These are phyloP conservation scores for Helicostylum pulchrum DNA, from an alignment of 192 early-diverging fungal species.

Conservation along the genomic window DNA sequence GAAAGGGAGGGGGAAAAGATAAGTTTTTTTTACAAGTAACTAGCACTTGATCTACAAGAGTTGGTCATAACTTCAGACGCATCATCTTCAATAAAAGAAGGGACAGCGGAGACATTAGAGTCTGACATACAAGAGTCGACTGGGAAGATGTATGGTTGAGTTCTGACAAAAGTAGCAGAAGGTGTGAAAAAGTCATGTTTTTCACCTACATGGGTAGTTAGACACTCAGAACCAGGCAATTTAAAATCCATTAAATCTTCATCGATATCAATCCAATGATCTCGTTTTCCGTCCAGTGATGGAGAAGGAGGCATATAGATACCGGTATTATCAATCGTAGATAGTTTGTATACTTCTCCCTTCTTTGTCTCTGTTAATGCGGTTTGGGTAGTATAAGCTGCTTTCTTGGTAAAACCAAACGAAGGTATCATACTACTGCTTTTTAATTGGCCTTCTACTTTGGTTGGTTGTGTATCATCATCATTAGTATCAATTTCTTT, in stretches of 20 bases:
- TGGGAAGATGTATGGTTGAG: conserved; percentile 10
- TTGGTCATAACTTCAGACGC: too few species aligned
- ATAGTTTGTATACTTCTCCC: conserved; percentile 29
- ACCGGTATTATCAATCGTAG: conserved; percentile 33
- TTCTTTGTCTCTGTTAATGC: conserved; percentile 11
- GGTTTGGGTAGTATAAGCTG: neutral
- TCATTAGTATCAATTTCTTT: neutral
- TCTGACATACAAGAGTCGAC: neutral
- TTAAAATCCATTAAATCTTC: conserved; percentile 13
- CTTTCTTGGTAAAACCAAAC: neutral
- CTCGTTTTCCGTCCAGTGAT: conserved; percentile 10
- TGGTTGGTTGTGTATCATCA: neutral
- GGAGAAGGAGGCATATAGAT: conserved; percentile 35
- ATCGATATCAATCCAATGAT: conserved; percentile 17
- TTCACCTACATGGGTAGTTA: conserved; percentile 6
- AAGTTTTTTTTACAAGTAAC: conserved; percentile 4
- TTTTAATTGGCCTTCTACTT: neutral
- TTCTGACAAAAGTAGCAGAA: neutral
- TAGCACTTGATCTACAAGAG: neutral
- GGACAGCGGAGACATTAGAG: neutral
- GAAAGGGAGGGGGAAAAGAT: neutral
- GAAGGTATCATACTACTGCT: neutral
- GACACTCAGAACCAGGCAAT: conserved; percentile 6
- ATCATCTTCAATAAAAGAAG: conserved; percentile 6
- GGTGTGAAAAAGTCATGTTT: conserved; percentile 23